Conservation (phyloP, 257 asterid species). For the Plantago elongata region DNA sequence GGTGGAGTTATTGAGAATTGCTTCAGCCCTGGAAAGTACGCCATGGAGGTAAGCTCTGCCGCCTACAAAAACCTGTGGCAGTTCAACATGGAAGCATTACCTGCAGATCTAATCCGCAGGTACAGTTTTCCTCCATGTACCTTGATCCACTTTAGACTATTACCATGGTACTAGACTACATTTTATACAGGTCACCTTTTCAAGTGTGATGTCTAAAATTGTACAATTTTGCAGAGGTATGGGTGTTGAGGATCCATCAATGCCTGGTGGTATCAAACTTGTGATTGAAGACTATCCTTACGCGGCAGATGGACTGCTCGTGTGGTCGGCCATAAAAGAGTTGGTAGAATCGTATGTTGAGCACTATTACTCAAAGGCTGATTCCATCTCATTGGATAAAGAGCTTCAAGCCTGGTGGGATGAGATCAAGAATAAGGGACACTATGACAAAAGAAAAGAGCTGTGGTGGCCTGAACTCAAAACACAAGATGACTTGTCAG, state of each 20-base stretch:
- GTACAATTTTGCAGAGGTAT: slow-evolving; percentile 45
- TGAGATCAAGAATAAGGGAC: slow-evolving; percentile 79
- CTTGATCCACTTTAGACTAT: no score
- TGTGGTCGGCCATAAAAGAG: slow-evolving; percentile 79
- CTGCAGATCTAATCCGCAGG: slow-evolving; percentile 74
- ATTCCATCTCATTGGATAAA: slow-evolving; percentile 48
- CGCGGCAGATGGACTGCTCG: slow-evolving; percentile 84
- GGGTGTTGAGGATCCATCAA: slow-evolving; percentile 82
- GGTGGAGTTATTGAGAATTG: slow-evolving; percentile 83
- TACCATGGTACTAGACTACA: no score
- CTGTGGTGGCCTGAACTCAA: slow-evolving; percentile 83
- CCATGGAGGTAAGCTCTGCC: slow-evolving; percentile 81
- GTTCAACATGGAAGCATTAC: slow-evolving; percentile 76
- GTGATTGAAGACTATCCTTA: slow-evolving; percentile 87
- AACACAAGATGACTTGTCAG: slow-evolving; percentile 58
- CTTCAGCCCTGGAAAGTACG: slow-evolving; percentile 75
- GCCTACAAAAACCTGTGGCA: slow-evolving; percentile 79
- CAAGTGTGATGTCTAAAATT: background rate
- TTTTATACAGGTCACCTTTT: no score
- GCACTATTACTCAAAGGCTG: slow-evolving; percentile 53
- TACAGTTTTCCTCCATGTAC: slow-evolving; percentile 8
- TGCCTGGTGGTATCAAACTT: slow-evolving; percentile 62
- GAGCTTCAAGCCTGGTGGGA: slow-evolving; percentile 92
- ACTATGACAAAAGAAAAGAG: slow-evolving; percentile 56
- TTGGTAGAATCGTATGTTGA: slow-evolving; percentile 66